Evolutionary conservation across 1,139 yeast species (phyloP).

Genomic region (Scheffersomyces lignicola): DNA sequence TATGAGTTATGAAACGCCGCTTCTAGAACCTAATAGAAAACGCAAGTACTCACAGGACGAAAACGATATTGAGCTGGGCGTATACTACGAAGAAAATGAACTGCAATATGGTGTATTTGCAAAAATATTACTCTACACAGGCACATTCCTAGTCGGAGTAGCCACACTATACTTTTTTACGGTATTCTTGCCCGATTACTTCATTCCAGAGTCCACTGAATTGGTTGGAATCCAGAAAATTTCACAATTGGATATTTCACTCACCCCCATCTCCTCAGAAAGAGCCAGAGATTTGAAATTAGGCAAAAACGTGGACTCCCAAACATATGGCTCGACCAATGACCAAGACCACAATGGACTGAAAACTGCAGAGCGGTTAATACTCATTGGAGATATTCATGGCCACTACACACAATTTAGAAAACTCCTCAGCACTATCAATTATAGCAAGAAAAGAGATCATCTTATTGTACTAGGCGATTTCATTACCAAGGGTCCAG

Average conservation of each 20-base stretch:
- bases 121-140: not conserved
- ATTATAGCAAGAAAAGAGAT: constrained; percentile 50
- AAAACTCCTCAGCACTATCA: constrained; percentile 46
- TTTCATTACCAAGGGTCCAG: constrained; percentile 81
- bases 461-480: constrained; percentile 79
- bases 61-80: not conserved
- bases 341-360: constrained; percentile 7
- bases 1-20: not conserved
- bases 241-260: constrained; percentile 21
- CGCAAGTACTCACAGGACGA: not conserved
- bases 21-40: not conserved
- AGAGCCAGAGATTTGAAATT: not conserved
- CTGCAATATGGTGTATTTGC: not conserved
- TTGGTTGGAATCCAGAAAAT: constrained; percentile 29
- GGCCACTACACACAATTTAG: constrained; percentile 65
- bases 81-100: not conserved
- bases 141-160: constrained; percentile 15
- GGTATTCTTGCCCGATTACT: constrained; percentile 31
- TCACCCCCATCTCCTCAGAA: constrained; percentile 21
- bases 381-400: constrained; percentile 86
- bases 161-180: constrained; percentile 31
- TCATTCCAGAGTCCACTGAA: constrained; percentile 33
- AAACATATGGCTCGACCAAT: constrained; percentile 1
- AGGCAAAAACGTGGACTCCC: constrained; percentile 3
- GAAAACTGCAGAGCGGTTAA: constrained; percentile 42